Conservation (phyloP, 768 basidiomycete species). For the Termitomyces sp. region DNA sequence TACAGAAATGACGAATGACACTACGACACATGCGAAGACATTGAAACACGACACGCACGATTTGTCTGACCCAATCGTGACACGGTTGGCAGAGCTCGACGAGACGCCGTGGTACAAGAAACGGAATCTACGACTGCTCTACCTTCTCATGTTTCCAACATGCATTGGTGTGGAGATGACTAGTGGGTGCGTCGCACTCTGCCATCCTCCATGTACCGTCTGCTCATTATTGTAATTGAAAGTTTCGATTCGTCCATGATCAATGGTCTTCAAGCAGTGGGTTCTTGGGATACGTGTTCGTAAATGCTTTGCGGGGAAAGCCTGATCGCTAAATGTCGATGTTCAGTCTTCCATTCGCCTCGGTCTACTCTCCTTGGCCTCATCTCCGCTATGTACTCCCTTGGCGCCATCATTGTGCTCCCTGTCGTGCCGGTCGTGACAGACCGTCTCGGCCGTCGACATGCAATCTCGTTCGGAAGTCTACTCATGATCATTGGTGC, state of each 20-base stretch:
- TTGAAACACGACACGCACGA: slow-evolving; percentile 3
- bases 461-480: slow-evolving; percentile 47
- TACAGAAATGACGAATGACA: slow-evolving; percentile 1
- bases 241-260: slow-evolving; percentile 60
- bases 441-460: slow-evolving; percentile 44
- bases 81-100: slow-evolving; percentile 41
- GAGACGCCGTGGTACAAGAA: slow-evolving; percentile 57
- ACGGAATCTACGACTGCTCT: slow-evolving; percentile 49
- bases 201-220: not conserved
- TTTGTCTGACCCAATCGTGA: slow-evolving; percentile 28
- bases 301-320: not conserved
- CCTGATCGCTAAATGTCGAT: not conserved
- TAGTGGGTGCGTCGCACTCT: slow-evolving; percentile 35
- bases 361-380: slow-evolving; percentile 48
- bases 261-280: slow-evolving; percentile 55
- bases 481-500: slow-evolving; percentile 44
- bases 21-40: slow-evolving; percentile 5
- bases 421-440: slow-evolving; percentile 47
- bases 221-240: not conserved
- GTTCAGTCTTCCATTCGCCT: slow-evolving; percentile 48
- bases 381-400: slow-evolving; percentile 52
- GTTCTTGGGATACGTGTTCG: slow-evolving; percentile 51
- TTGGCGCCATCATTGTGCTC: slow-evolving; percentile 50
- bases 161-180: slow-evolving; percentile 62
- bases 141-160: slow-evolving; percentile 53